These are phyloP conservation scores for Exophiala aquamarina DNA, from an alignment of 2,329 filamentous ascomycete species.

Conservation along the genomic window DNA sequence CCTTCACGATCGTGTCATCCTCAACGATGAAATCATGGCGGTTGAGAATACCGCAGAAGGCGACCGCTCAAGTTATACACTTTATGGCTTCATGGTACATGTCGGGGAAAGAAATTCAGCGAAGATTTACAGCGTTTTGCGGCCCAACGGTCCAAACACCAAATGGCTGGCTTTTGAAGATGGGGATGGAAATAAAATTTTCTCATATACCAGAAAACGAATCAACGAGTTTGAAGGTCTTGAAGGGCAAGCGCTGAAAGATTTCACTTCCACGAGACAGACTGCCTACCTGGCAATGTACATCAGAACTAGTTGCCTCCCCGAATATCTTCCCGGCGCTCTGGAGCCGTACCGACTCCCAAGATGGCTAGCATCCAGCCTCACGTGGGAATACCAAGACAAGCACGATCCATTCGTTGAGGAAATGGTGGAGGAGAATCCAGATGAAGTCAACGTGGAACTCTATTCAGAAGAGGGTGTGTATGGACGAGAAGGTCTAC, in stretches of 20 bases:
- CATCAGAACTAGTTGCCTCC: constrained; percentile 50
- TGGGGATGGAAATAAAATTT: constrained; percentile 55
- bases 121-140: constrained; percentile 60
- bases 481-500: constrained; percentile 37
- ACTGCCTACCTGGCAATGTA: constrained; percentile 58
- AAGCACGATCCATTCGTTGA: constrained; percentile 21
- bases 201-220: constrained; percentile 57
- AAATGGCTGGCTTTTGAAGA: constrained; percentile 63
- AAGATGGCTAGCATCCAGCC: constrained; percentile 40
- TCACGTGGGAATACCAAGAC: constrained; percentile 28
- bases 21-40: constrained; percentile 57
- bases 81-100: constrained; percentile 63
- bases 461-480: constrained; percentile 39
- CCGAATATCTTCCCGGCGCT: constrained; percentile 41
- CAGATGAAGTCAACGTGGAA: constrained; percentile 38
- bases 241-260: constrained; percentile 38
- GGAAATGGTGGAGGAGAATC: constrained; percentile 14
- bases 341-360: constrained; percentile 51
- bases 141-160: constrained; percentile 55
- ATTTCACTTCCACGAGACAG: constrained; percentile 39
- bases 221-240: constrained; percentile 52
- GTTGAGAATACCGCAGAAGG: constrained; percentile 34
- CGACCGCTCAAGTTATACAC: constrained; percentile 48
- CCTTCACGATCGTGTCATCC: constrained; percentile 54
- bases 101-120: constrained; percentile 58